phyloP scores from a whole-genome alignment of 805 yeast species.

The Wickerhamomyces silvicola region DNA sequence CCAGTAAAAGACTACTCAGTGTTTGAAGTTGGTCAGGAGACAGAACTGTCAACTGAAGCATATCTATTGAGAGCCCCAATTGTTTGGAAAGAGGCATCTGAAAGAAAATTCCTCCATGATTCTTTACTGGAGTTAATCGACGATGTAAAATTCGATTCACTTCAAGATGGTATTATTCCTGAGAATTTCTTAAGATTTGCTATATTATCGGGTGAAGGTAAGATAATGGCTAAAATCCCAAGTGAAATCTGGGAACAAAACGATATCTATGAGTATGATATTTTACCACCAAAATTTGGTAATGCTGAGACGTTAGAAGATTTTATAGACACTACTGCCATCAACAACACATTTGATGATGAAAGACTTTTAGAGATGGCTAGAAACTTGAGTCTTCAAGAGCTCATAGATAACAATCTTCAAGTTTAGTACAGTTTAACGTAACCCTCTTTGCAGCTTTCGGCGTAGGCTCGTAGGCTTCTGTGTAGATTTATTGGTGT shows the following conservation, averaged over 20 bases:
- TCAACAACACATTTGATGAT: constrained; percentile 17
- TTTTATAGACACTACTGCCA: constrained; percentile 26
- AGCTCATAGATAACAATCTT: constrained; percentile 8
- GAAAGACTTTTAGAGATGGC: constrained; percentile 22
- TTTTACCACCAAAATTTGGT: constrained; percentile 57
- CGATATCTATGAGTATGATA: constrained; percentile 64
- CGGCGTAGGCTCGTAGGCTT: too few relatives aligned
- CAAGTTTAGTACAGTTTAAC: too few relatives aligned
- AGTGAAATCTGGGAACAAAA: constrained; percentile 50
- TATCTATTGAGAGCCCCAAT: constrained; percentile 50
- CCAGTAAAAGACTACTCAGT: constrained; percentile 23
- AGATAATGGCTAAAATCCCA: constrained; percentile 67
- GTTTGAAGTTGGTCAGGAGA: constrained; percentile 21
- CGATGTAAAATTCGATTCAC: constrained; percentile 8
- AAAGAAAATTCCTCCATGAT: constrained; percentile 41
- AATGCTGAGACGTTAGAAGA: constrained; percentile 28
- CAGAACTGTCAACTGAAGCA: constrained; percentile 43
- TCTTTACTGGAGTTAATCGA: constrained; percentile 28
- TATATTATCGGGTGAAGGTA: constrained; percentile 62
- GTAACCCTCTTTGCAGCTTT: too few relatives aligned
- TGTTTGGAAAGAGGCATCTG: constrained; percentile 45
- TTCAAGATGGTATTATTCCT: constrained; percentile 36
- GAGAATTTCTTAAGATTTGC: constrained; percentile 60
- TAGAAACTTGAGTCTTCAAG: constrained; percentile 21
- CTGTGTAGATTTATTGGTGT: too few relatives aligned